Base-by-base conservation (phyloP, 1,284 basidiomycete species). In the Agaricales sp. region DNA sequence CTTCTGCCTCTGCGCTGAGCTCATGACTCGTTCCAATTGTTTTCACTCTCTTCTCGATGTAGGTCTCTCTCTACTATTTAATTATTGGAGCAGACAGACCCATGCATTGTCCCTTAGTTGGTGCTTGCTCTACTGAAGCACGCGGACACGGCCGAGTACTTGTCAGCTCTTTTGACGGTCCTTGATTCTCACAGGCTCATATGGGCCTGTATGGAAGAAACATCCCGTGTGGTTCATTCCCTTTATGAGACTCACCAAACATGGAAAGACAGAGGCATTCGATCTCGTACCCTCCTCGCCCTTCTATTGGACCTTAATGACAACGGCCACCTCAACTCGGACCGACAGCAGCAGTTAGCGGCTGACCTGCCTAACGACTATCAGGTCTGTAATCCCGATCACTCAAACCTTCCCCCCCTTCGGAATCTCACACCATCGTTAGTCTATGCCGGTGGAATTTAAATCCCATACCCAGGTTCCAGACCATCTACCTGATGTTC, bases 41-140 rank as follows among this genome's bases (percentile, higher is more conserved):
- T 87, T 82, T 56, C 72, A 78, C 44, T 75, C 75, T 13, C 68
- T 85, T 18, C 69, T 87, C 1, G 82, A 88, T 56, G 86, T 86
- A 58, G 58, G 70, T 63, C n/a, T 43, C 6, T 3, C 43, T 18
- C 30, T 44, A 4, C 46, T 22, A 6, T 47, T 3, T 39, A 8
- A 14, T 14, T 11, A 23, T 50, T 45, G 2, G 26, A 22, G 50
- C 23, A 53, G 14, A 52, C 46, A 52, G n/a, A 38, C 12, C n/a
- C n/a, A n/a, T n/a, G n/a, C n/a, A n/a, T n/a, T n/a, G n/a, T 43
- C 44, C 24, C 51, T 44, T 46, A 89, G 85, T 58, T 88, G 49
- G 82, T 75, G 20, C 59, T 86, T 20, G 73, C 63, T 47, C 63
- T 80, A 19, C 61, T 89, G 46, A 70, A 75, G 46, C 68, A 74